phyloP scores from a whole-genome alignment of 441 rosid species.

The Dalechampia spathulata region DNA sequence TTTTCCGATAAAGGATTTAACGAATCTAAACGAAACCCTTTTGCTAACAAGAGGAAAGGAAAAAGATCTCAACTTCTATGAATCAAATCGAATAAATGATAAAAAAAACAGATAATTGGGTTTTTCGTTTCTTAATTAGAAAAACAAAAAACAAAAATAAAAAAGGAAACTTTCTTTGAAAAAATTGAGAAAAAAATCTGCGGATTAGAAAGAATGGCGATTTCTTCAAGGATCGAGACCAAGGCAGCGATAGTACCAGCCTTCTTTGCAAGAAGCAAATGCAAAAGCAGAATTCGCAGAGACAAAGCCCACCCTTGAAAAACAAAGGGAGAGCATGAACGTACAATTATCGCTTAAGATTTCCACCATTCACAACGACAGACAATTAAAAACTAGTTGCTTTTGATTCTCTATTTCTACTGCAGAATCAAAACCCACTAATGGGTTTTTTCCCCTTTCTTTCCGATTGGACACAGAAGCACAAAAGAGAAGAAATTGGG shows the following conservation, averaged over 20 bases:
- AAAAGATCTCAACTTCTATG: not conserved
- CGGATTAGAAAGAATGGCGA: not conserved
- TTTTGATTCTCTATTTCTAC: slow-evolving; percentile 6
- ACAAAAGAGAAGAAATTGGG: too few relatives aligned
- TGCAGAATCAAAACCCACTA: too few relatives aligned
- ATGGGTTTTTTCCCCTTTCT: too few relatives aligned
- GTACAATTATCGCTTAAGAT: slow-evolving; percentile 34
- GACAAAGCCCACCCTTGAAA: slow-evolving; percentile 70
- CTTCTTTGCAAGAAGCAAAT: slow-evolving; percentile 95
- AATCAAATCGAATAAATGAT: slow-evolving; percentile 1
- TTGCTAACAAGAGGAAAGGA: slow-evolving; percentile 6
- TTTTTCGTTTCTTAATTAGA: not conserved
- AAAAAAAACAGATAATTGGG: slow-evolving; percentile 5
- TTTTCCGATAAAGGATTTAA: not conserved
- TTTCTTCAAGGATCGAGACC: slow-evolving; percentile 78
- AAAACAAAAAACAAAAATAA: not conserved
- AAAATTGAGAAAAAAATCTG: not conserved
- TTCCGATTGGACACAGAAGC: too few relatives aligned
- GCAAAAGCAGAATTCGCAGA: slow-evolving; percentile 60
- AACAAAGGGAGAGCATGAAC: slow-evolving; percentile 77
- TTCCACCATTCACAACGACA: slow-evolving; percentile 92
- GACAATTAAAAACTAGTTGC: not conserved
- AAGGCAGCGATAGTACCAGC: slow-evolving; percentile 98
- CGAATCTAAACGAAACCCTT: slow-evolving; percentile 1
- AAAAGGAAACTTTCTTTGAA: not conserved